Evolutionary conservation across 1,284 basidiomycete species (phyloP).

Genomic region (Austroboletus novae-zelandiae): DNA sequence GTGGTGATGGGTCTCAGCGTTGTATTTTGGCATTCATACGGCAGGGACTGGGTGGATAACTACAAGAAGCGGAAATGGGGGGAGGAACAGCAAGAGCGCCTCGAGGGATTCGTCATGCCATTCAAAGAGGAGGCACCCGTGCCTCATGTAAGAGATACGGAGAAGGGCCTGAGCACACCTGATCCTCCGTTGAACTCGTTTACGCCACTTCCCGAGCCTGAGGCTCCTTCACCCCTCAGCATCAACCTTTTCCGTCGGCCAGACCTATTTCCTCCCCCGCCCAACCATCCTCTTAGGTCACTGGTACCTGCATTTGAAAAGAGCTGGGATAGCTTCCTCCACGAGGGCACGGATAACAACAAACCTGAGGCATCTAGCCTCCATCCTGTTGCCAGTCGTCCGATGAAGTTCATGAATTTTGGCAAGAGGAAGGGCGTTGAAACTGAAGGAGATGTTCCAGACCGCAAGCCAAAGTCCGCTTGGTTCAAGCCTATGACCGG

Average conservation of each 20-base stretch:
- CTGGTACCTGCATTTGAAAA: constrained; percentile 38
- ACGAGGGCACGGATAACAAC: constrained; percentile 30
- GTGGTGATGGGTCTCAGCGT: constrained; percentile 68
- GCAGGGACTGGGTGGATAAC: constrained; percentile 44
- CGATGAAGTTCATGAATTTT: constrained; percentile 46
- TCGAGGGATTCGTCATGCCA: constrained; percentile 44
- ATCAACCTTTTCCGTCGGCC: constrained; percentile 42
- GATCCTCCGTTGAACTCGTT: constrained; percentile 43
- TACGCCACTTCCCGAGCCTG: constrained; percentile 47
- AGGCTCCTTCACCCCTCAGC: constrained; percentile 32
- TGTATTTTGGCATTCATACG: constrained; percentile 67
- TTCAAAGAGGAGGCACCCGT: constrained; percentile 32
- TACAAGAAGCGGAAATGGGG: constrained; percentile 50
- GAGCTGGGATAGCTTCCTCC: constrained; percentile 53
- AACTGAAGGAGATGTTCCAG: constrained; percentile 10
- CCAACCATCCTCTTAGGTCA: constrained; percentile 30
- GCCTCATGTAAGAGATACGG: constrained; percentile 23
- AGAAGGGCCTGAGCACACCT: constrained; percentile 30
- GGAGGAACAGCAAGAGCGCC: constrained; percentile 48
- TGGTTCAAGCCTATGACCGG: constrained; percentile 29
- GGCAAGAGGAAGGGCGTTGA: constrained; percentile 36
- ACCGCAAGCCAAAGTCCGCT: constrained; percentile 19
- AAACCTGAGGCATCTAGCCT: constrained; percentile 10
- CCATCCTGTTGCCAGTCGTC: constrained; percentile 31
- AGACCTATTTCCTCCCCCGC: constrained; percentile 26